A percentile compares a stretch with the other conserved stretches of the same genome.
These are phyloP conservation scores for Salix dunnii DNA, from an alignment of 345 rosid genomes.

Conservation along the genomic window DNA sequence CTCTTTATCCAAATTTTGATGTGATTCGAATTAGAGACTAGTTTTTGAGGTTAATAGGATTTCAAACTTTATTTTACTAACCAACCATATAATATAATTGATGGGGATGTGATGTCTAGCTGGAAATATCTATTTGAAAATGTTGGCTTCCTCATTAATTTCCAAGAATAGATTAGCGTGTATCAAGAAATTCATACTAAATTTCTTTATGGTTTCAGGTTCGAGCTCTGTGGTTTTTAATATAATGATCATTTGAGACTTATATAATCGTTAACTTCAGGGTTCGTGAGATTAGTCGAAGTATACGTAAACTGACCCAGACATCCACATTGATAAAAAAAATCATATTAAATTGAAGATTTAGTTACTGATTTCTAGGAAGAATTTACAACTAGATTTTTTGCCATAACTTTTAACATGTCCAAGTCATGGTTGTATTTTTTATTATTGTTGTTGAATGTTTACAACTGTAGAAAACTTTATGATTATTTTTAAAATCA, in stretches of 20 bases:
- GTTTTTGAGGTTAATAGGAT: too few species aligned
- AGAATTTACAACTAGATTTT: not conserved
- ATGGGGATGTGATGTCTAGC: not conserved
- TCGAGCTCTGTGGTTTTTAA: too few species aligned
- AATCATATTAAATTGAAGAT: too few species aligned
- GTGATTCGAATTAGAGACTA: too few species aligned
- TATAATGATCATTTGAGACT: fast-evolving
- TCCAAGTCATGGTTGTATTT: not conserved
- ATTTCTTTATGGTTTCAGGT: too few species aligned
- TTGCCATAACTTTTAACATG: not conserved
- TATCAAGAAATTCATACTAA: not conserved
- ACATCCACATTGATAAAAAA: too few species aligned
- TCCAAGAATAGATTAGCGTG: not conserved
- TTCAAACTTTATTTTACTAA: too few species aligned
- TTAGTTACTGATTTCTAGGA: not conserved
- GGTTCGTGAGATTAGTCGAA: fast-evolving
- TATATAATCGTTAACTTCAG: too few species aligned
- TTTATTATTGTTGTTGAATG: not conserved
- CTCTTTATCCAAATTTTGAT: too few species aligned
- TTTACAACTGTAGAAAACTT: not conserved
- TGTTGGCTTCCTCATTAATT: not conserved
- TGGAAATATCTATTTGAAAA: not conserved
- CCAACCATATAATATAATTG: too few species aligned
- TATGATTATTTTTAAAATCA: not conserved
- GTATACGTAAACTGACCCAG: fast-evolving